phyloP scores from a whole-genome alignment of 2,329 filamentous ascomycete species.

The Colletotrichum gloeosporioides region DNA sequence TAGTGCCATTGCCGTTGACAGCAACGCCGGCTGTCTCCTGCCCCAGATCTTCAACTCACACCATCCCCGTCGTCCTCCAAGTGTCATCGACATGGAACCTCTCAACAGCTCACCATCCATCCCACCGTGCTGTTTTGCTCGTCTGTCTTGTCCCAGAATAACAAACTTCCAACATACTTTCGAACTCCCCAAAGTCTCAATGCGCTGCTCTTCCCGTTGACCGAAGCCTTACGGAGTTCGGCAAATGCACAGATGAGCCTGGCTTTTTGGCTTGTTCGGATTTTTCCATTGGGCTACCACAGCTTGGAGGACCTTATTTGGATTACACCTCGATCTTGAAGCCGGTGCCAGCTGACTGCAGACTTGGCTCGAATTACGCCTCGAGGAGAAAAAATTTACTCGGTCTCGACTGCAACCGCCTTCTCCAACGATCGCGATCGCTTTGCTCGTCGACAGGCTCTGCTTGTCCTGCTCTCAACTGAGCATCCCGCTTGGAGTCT shows the following conservation, averaged over 20 bases:
- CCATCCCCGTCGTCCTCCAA: background rate
- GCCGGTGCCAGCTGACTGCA: background rate
- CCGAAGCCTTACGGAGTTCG: background rate
- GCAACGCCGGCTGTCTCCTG: background rate
- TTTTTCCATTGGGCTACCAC: background rate
- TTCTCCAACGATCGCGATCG: background rate
- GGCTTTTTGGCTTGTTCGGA: background rate
- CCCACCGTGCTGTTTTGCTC: background rate
- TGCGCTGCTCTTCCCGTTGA: background rate
- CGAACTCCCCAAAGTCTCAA: background rate
- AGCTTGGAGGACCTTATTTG: background rate
- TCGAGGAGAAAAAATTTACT: background rate
- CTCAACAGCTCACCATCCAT: background rate
- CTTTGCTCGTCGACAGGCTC: background rate
- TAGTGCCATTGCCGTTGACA: background rate
- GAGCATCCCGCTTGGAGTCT: background rate
- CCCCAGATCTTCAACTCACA: background rate
- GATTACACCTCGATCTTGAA: background rate
- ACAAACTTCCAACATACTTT: slow-evolving; percentile 2
- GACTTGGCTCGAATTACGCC: background rate
- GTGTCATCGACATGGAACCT: background rate
- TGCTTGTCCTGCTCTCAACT: background rate
- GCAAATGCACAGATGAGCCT: background rate
- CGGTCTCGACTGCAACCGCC: background rate
- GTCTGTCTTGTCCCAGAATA: background rate